Percentiles rank a stretch among this genome's conserved stretches.
Conservation (phyloP, 1,139 yeast genomes). For the Sugiyamaella novakii region DNA sequence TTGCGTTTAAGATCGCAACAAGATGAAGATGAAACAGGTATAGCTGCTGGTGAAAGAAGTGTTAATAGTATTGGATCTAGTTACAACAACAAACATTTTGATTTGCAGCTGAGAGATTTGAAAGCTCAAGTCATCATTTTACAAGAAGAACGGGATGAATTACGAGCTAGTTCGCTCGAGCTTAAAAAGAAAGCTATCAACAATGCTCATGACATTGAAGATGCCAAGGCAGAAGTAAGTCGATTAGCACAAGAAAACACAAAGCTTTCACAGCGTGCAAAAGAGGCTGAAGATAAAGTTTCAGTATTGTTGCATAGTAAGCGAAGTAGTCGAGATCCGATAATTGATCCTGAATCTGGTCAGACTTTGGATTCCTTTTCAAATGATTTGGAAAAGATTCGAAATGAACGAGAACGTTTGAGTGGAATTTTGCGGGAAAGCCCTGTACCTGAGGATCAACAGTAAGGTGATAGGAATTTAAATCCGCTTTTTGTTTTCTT, state of each 20-base stretch:
- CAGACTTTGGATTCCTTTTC: slow-evolving; percentile 32
- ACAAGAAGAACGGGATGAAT: slow-evolving; percentile 80
- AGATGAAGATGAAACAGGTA: slow-evolving; percentile 46
- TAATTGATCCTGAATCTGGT: slow-evolving; percentile 33
- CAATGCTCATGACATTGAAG: slow-evolving; percentile 35
- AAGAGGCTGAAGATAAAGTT: slow-evolving; percentile 23
- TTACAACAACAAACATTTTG: slow-evolving; percentile 66
- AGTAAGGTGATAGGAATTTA: not conserved
- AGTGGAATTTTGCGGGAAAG: slow-evolving; percentile 25
- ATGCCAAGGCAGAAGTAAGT: slow-evolving; percentile 31
- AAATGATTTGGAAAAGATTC: slow-evolving; percentile 33
- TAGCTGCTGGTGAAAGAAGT: slow-evolving; percentile 26
- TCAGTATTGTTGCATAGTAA: slow-evolving; percentile 19
- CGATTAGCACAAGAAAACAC: slow-evolving; percentile 28
- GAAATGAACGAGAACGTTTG: slow-evolving; percentile 31
- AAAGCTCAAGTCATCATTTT: slow-evolving; percentile 81
- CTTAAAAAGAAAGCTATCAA: slow-evolving; percentile 43
- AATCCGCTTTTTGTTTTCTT: too few relatives aligned
- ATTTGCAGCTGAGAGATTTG: slow-evolving; percentile 75
- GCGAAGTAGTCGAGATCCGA: slow-evolving; percentile 21
- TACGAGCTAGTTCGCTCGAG: slow-evolving; percentile 52
- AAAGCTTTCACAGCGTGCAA: slow-evolving; percentile 20
- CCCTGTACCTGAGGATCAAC: slow-evolving; percentile 8
- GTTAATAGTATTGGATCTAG: slow-evolving; percentile 39
- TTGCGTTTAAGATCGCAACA: slow-evolving; percentile 51